Conservation (phyloP, 1,284 basidiomycete species). For the Mycena sp. region DNA sequence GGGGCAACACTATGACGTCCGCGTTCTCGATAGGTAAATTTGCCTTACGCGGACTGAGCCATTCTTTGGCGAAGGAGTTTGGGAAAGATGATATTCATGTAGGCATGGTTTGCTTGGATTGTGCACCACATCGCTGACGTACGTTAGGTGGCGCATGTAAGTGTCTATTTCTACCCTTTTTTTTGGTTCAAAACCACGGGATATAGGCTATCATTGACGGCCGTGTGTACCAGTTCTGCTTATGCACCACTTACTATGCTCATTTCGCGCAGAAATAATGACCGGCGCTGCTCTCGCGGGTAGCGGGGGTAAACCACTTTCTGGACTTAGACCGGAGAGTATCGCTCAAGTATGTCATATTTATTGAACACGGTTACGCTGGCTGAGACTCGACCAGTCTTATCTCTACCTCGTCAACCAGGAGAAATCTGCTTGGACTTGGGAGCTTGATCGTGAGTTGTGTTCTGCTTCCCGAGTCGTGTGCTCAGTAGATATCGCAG, state of each 20-base stretch:
- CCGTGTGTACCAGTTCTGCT: slow-evolving; percentile 37
- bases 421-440: slow-evolving; percentile 71
- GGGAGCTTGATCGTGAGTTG: slow-evolving; percentile 73
- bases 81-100: slow-evolving; percentile 68
- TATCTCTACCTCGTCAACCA: slow-evolving; percentile 69
- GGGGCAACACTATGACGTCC: slow-evolving; percentile 74
- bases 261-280: slow-evolving; percentile 54
- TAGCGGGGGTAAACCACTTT: slow-evolving; percentile 52
- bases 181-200: neutral
- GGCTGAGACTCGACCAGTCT: slow-evolving; percentile 42
- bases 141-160: slow-evolving; percentile 67
- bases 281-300: slow-evolving; percentile 28
- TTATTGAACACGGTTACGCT: slow-evolving; percentile 38
- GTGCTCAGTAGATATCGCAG: slow-evolving; percentile 34
- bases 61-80: slow-evolving; percentile 71
- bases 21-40: slow-evolving; percentile 77
- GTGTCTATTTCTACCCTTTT: slow-evolving; percentile 36
- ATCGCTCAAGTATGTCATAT: slow-evolving; percentile 66
- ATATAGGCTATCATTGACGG: slow-evolving; percentile 70
- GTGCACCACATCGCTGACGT: slow-evolving; percentile 38
- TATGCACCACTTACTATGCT: slow-evolving; percentile 21
- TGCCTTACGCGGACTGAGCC: slow-evolving; percentile 65
- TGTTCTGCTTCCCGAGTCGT: neutral
- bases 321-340: slow-evolving; percentile 65
- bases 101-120: neutral